These are phyloP conservation scores for Linnemannia elongata DNA, from an alignment of 192 early-diverging fungal genomes.

Conservation along the genomic window DNA sequence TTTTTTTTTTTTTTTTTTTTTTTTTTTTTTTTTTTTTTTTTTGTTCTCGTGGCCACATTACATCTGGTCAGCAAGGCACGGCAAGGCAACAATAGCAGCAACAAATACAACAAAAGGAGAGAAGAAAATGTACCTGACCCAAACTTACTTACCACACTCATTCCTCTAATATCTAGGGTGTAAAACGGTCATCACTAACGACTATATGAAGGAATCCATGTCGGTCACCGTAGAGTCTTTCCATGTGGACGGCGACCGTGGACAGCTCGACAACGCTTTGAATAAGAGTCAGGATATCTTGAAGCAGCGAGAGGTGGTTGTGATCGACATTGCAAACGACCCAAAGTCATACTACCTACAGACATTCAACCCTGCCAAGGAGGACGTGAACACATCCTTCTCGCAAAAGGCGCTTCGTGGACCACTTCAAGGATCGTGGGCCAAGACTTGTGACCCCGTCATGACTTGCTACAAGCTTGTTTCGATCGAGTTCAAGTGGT, in stretches of 20 bases:
- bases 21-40: not conserved
- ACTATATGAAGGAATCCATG: slow-evolving; percentile 80
- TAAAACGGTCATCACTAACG: slow-evolving; percentile 65
- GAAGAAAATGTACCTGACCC: not conserved
- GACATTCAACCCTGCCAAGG: slow-evolving; percentile 58
- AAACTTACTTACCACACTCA: not conserved
- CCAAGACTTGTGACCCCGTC: slow-evolving; percentile 72
- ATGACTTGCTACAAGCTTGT: slow-evolving; percentile 90
- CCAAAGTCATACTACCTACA: slow-evolving; percentile 42
- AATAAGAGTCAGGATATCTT: slow-evolving; percentile 59
- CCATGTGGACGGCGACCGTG: slow-evolving; percentile 77
- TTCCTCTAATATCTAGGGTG: slow-evolving; percentile 14
- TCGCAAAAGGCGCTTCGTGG: slow-evolving; percentile 80
- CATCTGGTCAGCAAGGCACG: not conserved
- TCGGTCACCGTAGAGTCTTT: slow-evolving; percentile 81
- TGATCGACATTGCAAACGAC: slow-evolving; percentile 80
- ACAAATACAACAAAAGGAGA: not conserved
- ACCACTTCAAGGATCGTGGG: slow-evolving; percentile 73
- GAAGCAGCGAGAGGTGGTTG: slow-evolving; percentile 73
- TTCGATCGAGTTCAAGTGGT: slow-evolving; percentile 84
- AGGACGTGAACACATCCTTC: slow-evolving; percentile 75
- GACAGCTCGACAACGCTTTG: slow-evolving; percentile 76
- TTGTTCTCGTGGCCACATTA: slow-evolving; percentile 34
- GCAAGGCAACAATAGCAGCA: not conserved
- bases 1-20: not conserved